phyloP scores from a whole-genome alignment of 2,329 filamentous ascomycete genomes.

The Falciphora oryzae region DNA sequence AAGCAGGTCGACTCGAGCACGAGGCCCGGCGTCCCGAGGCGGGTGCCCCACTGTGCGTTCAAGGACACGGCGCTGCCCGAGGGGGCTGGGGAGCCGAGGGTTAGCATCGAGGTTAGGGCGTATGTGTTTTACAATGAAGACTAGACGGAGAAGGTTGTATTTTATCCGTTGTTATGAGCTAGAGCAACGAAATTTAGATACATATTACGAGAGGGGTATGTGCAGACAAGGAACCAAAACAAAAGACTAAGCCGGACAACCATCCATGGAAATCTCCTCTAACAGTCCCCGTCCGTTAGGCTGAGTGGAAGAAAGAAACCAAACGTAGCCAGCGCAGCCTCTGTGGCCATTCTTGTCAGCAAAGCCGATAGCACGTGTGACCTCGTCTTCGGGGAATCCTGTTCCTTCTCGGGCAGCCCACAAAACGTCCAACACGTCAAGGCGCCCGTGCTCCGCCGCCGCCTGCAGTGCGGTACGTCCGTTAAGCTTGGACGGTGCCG shows the following conservation, averaged over 20 bases:
- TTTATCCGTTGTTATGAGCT: too few relatives aligned
- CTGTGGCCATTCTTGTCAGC: slow-evolving; percentile 2
- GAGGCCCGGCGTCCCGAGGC: slow-evolving; percentile 41
- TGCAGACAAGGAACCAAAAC: too few relatives aligned
- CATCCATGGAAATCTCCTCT: background rate
- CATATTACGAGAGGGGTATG: too few relatives aligned
- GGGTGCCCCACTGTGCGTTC: slow-evolving; percentile 50
- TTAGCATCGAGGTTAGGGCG: slow-evolving; percentile 52
- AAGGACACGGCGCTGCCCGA: slow-evolving; percentile 36
- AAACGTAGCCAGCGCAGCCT: slow-evolving; percentile 5
- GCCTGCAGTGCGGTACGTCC: background rate
- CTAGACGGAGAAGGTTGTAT: background rate
- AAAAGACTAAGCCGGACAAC: background rate
- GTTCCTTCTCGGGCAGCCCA: background rate
- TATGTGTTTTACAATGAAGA: slow-evolving; percentile 40
- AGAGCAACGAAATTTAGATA: too few relatives aligned
- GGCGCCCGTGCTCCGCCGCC: slow-evolving; percentile 6
- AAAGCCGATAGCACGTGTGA: background rate
- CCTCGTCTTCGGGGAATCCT: background rate
- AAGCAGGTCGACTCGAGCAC: slow-evolving; percentile 18
- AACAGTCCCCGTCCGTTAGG: background rate
- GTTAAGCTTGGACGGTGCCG: background rate
- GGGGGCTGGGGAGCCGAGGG: slow-evolving; percentile 32
- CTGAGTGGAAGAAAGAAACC: background rate
- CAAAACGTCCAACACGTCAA: background rate